Evolutionary conservation across 345 rosid species (phyloP), one percentile per base, ranked within the genome.

Genomic region (Populus tremula): DNA sequence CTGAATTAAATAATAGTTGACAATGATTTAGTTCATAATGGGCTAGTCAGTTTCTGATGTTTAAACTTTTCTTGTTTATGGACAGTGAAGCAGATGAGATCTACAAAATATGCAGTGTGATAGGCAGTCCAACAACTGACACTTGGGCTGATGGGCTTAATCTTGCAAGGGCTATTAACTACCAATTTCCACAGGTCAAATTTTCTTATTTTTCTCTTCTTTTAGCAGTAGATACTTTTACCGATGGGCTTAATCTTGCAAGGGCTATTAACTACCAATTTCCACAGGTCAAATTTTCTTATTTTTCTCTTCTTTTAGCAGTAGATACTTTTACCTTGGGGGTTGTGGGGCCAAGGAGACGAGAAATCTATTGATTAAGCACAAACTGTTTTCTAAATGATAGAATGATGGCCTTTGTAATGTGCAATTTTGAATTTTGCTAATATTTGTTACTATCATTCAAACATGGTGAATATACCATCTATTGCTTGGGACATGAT

Each of bases 81-180:
- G 14, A 8, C 91, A 96, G 99, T 81, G 99, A 96, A 86, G 93
- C 91, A 64, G 99, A 96, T 91, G 97, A 96, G 88, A 91, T 96
- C 73, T 89, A 88, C 81, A 96, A 96, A 88, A 92, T 96, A 78
- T 96, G 99, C 85, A 80, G 89, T 76, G 91, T 93, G 67, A 83
- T 96, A 76, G 99, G 98, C 45, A 90, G 86, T 84, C 99, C 99
- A 75, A 90, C 90, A 70, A 72, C 78, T 85, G 87, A 87, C 71
- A 82, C 93, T 27, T 96, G 99, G 99, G 70, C 87, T 75, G 94
- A 93, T 53, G 98, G 99, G n/a, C 90, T 91, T 73, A 87, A 84
- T 63, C 97, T 96, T 85, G 98, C 98, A 5, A 88, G 88, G 50
- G 87, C 84, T 38, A 86, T 91, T 71, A 93, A 92, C 76, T 96